Conservation (phyloP, 2,329 filamentous ascomycete genomes). For the Fusarium chaquense region DNA sequence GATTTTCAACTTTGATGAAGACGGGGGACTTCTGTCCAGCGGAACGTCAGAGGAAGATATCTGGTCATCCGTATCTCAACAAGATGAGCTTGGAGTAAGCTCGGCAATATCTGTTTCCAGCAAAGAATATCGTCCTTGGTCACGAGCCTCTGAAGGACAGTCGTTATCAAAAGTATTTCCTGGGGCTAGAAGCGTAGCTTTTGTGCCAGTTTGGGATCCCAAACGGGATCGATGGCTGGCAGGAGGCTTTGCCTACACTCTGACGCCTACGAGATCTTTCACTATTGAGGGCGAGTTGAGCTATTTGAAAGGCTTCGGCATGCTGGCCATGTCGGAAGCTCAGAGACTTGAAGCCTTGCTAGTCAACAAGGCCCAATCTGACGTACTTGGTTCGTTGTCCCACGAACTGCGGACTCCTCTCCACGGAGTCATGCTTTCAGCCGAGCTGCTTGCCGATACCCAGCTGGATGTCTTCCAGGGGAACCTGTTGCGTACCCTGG, state of each 20-base stretch:
- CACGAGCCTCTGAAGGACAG: slow-evolving; percentile 18
- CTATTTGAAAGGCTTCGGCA: slow-evolving; percentile 64
- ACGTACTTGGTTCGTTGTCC: slow-evolving; percentile 70
- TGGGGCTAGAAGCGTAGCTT: slow-evolving; percentile 58
- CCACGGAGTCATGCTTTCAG: slow-evolving; percentile 68
- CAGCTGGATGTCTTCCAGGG: slow-evolving; percentile 60
- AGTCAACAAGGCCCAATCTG: slow-evolving; percentile 64
- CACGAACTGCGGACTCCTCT: slow-evolving; percentile 72
- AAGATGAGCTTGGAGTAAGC: not conserved
- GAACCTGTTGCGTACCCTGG: slow-evolving; percentile 62
- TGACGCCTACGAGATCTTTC: slow-evolving; percentile 57
- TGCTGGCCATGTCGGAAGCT: slow-evolving; percentile 69
- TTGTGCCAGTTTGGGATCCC: slow-evolving; percentile 63
- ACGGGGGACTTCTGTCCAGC: slow-evolving; percentile 52
- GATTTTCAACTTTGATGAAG: slow-evolving; percentile 59
- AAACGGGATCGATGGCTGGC: slow-evolving; percentile 61
- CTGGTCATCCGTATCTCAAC: not conserved
- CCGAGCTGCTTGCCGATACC: slow-evolving; percentile 67
- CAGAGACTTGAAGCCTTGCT: slow-evolving; percentile 56
- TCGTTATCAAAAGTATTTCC: slow-evolving; percentile 54
- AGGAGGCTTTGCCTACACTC: slow-evolving; percentile 63
- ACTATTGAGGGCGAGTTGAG: slow-evolving; percentile 62
- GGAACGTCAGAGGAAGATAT: slow-evolving; percentile 50
- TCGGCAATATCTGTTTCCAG: not conserved
- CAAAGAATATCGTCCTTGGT: slow-evolving; percentile 9